These are phyloP conservation scores for Bisporella sp. DNA, from an alignment of 2,329 filamentous ascomycete genomes.

Conservation along the genomic window DNA sequence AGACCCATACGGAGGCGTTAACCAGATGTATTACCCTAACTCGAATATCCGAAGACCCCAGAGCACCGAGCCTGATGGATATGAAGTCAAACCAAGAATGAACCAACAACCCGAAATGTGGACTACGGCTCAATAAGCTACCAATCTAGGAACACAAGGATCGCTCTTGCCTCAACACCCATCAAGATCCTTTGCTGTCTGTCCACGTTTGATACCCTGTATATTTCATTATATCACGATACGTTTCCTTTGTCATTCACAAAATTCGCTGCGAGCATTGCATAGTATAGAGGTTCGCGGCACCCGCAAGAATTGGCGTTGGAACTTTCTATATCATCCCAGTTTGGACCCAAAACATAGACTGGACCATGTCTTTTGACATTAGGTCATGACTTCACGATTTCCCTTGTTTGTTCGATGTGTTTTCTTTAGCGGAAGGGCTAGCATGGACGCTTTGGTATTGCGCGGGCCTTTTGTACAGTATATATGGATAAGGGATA, in stretches of 20 bases:
- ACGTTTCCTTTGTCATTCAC: conserved; percentile 7
- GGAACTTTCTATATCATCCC: too few species aligned
- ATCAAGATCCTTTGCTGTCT: conserved; percentile 5
- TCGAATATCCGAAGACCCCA: conserved; percentile 64
- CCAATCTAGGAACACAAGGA: not conserved
- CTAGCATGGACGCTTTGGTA: too few species aligned
- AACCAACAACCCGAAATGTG: conserved; percentile 38
- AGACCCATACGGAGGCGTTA: conserved; percentile 58
- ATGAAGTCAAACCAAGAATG: conserved; percentile 53
- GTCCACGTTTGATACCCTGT: conserved; percentile 24
- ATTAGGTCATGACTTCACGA: too few species aligned
- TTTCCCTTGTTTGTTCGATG: too few species aligned
- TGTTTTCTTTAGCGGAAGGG: too few species aligned
- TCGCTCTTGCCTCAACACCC: not conserved
- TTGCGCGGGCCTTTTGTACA: too few species aligned
- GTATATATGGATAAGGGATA: too few species aligned
- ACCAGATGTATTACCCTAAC: conserved; percentile 65
- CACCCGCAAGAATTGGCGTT: conserved; percentile 1
- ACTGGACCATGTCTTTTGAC: too few species aligned
- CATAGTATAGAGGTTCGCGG: conserved; percentile 12
- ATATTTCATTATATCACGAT: conserved; percentile 13
- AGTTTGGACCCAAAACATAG: too few species aligned
- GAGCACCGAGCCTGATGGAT: conserved; percentile 65
- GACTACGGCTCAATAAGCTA: conserved; percentile 38
- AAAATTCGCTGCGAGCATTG: conserved; percentile 12